Base-by-base conservation (phyloP, 2,329 filamentous ascomycete species). In the Nemania sp. region DNA sequence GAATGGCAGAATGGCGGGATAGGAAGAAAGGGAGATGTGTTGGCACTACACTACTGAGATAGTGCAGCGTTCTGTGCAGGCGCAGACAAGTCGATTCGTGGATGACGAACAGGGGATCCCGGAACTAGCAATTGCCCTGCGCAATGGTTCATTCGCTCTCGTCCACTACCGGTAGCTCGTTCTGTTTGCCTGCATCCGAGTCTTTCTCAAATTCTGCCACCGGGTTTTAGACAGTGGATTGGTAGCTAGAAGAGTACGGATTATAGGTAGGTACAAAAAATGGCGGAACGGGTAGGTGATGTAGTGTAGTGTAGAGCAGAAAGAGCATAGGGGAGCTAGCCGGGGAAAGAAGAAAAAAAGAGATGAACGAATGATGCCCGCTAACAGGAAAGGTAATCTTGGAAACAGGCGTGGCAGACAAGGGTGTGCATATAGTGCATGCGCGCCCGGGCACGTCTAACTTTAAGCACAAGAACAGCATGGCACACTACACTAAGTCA, bases 31-130 rank as follows among this genome's bases (percentile, higher is more conserved):
- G 48, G 50, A 23, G 45, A 53, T 56, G 43, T 52, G 45, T 59
- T 51, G 49, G 19, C 31, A 33, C 6, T 17, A 34, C 11, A 4
- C 3, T 34, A 34, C n/a, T 17, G 9, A 17, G 3, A 15, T 14
- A 12, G 22, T 33, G 34, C 23, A 11, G 12, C n/a, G n/a, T n/a
- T 40, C 31, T 50, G 57, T 54, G 50, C 40, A 61, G 56, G 63
- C 58, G 57, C n/a, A 15, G 39, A 30, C 26, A 26, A 37, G 33
- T 42, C 49, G 53, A 42, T 41, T 52, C 43, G 54, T 46, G 33
- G 42, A 49, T 47, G 30, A 19, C 23, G 15, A 31, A 14, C 33
- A 37, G 28, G 23, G 49, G 30, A 51, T 7, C 33, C 34, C 34
- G 42, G 49, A 40, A 34, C 34, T 42, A 23, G 47, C 37, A 49